These are phyloP conservation scores for Ceratobasidium sp. DNA, from an alignment of 1,284 basidiomycete genomes.

Conservation along the genomic window DNA sequence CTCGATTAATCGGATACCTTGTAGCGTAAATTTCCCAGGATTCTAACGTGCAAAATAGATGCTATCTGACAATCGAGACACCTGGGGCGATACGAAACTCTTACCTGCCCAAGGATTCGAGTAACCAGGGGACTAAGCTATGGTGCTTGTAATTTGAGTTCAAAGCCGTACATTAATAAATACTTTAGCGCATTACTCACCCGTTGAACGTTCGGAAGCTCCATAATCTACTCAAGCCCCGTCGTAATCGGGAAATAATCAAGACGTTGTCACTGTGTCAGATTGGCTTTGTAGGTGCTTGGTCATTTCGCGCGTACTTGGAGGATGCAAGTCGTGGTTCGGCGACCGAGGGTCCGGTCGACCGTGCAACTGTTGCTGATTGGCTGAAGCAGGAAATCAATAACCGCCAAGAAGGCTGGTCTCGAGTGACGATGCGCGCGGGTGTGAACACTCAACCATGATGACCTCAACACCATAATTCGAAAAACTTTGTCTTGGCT, in stretches of 20 bases:
- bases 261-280: background rate
- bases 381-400: background rate
- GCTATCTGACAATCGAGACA: constrained; percentile 8
- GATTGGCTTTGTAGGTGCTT: background rate
- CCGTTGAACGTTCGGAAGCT: constrained; percentile 26
- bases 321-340: background rate
- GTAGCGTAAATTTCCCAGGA: constrained; percentile 91
- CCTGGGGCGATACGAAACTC: constrained; percentile 46
- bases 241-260: background rate
- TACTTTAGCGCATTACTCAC: background rate
- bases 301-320: constrained; percentile 30
- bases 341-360: constrained; percentile 6
- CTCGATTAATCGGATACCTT: constrained; percentile 66
- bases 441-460: constrained; percentile 26
- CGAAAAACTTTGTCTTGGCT: constrained; percentile 14
- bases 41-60: constrained; percentile 67
- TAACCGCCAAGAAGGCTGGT: constrained; percentile 38
- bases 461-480: constrained; percentile 23
- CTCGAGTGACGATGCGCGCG: constrained; percentile 24
- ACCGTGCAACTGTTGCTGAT: constrained; percentile 5
- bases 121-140: constrained; percentile 76
- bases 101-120: constrained; percentile 80
- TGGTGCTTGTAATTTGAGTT: background rate
- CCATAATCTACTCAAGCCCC: constrained; percentile 6
- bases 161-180: background rate